Evolutionary conservation across 192 early-diverging fungal genomes (phyloP), one percentile per base, ranked within the genome.

Genomic region (Allomyces arbusculus): DNA sequence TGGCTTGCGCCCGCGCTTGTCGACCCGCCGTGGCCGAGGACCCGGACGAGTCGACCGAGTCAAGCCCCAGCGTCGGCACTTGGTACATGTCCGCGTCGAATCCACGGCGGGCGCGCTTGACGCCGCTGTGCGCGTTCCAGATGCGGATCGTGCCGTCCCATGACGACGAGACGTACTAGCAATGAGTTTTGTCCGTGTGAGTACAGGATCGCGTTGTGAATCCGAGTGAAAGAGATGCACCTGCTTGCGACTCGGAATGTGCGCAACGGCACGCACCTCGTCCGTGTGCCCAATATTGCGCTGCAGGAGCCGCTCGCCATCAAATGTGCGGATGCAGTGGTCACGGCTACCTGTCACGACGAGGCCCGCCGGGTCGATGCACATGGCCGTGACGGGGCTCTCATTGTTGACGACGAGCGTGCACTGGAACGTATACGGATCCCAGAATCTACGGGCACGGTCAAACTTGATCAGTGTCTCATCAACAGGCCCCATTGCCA

Each of bases 131-230:
- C 50, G 50, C 79, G 70, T 82, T 82, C 80, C 80, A 82, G 23
- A 82, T 69, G 14, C 80, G 64, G 6, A 83, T 74, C 19, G 80
- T 78, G 66, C 79, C 80, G 67, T 83, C 82, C 82, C 81, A 82
- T 12, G 75, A 74, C 3, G 79, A 74, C 62, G 78, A 76, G 6
- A 83, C 77, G 66, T 83, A 83, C 73, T 81, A 23, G 44, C 1
- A 76, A 63, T 24, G 19, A 22, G 0, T 20, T 3, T 24, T 63
- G 1, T 64, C 2, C 44, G 63, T 77, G 77, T 40, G 33, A 40
- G n/a, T n/a, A n/a, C n/a, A n/a, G 33, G 33, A 40, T 7, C 33
- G 33, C 0, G 7, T 40, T 7, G 33, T 40, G 33, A 28, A 28
- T 1, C 1, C 26, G 33, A 8, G 33, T 7, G 33, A 40, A 40